Evolutionary conservation across 2,329 filamentous ascomycete species (phyloP).

Genomic region (Cladosporium sp.): DNA sequence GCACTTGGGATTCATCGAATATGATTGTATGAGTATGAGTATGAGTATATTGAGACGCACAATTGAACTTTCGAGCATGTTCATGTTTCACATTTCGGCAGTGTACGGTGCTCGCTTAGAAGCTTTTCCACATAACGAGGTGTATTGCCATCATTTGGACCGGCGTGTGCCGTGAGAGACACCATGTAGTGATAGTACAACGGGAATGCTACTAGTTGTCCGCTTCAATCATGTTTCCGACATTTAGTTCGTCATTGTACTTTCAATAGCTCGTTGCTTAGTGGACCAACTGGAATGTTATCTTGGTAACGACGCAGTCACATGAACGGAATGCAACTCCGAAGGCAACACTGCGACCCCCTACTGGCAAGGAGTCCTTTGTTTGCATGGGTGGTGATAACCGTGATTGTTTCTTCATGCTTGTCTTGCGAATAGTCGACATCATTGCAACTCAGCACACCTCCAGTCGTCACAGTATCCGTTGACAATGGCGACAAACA

Average conservation of each 20-base stretch:
- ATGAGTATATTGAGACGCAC: background rate
- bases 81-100: background rate
- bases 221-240: background rate
- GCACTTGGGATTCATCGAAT: background rate
- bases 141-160: background rate
- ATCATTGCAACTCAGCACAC: background rate
- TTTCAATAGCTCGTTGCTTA: background rate
- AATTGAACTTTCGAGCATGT: background rate
- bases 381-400: background rate
- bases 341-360: background rate
- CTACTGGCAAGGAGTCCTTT: background rate
- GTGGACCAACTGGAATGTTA: background rate
- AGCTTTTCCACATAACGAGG: background rate
- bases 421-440: background rate
- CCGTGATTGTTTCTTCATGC: background rate
- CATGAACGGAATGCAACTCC: background rate
- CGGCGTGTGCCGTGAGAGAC: background rate
- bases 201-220: background rate
- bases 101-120: background rate
- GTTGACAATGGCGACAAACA: slow-evolving; percentile 10
- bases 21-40: slow-evolving; percentile 1
- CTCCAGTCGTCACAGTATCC: no score
- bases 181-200: background rate
- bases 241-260: background rate
- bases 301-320: background rate